Evolutionary conservation across 2,329 filamentous ascomycete species (phyloP), one percentile per base, ranked within the genome.

Genomic region (Xylariomycetidae sp.): DNA sequence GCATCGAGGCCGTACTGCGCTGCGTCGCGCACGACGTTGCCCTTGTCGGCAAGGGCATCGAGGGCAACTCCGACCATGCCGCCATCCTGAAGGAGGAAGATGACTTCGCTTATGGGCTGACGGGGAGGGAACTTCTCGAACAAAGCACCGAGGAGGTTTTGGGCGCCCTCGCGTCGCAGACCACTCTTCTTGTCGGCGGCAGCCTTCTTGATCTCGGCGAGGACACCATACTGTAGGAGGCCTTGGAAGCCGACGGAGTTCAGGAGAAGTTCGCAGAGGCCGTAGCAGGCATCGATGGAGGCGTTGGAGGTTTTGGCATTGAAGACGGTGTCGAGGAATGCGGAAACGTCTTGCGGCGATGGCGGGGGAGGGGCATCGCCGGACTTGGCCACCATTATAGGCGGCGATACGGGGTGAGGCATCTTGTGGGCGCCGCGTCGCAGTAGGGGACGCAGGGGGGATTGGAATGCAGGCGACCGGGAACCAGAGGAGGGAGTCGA

Each of bases 1-100:
- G 86, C 83, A 58, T 98, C 89, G 37, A 98, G 73, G 19, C 88
- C 92, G 60, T 96, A 98, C 60, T 94, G 85, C 5, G 90, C 88
- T 26, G 89, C 85, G 55, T 96, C 89, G 49, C 84, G 83, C 29
- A 96, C 88, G 6, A 93, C 82, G 31, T 81, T 67, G 32, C 84
- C 85, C 68, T 98, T 96, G 59, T 98, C 92, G 31, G 90, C 74
- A 30, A 98, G 72, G 7, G 82, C 79, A 52, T 98, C 92, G 39
- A 96, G 74, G 16, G 84, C 86, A 42, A 79, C 68, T 22, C 72
- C 60, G 8, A 95, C 65, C 38, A 94, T 59, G 35, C 77, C 80
- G 34, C 81, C 79, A 58, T 94, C 83, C 55, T 92, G 79, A n/a
- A 89, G 60, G 13, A 95, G 65, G 46, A 98, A 82, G 27, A 88